phyloP scores from a whole-genome alignment of 441 rosid genomes.

The Populus trichocarpa region DNA sequence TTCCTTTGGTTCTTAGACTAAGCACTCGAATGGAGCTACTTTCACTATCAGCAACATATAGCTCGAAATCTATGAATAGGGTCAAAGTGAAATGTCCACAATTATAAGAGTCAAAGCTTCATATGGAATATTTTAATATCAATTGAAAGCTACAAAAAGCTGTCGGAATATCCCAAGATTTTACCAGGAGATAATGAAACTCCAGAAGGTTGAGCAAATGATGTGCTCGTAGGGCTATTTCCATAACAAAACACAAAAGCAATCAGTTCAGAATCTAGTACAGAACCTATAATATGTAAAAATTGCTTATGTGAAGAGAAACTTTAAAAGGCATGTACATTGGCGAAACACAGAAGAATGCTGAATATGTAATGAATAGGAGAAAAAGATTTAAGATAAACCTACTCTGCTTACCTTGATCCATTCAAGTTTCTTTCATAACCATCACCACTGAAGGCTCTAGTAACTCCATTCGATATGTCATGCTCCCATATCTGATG shows the following conservation, averaged over 20 bases:
- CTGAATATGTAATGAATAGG: background rate
- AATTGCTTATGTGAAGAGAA: background rate
- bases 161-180: conserved; percentile 13
- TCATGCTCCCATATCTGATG: conserved; percentile 97
- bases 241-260: conserved; percentile 17
- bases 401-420: conserved; percentile 47
- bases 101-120: background rate
- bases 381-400: background rate
- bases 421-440: conserved; percentile 94
- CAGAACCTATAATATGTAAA: background rate
- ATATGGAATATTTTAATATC: background rate
- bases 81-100: conserved; percentile 8
- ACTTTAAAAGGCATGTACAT: background rate
- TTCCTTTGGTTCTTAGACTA: conserved; percentile 85
- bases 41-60: conserved; percentile 92
- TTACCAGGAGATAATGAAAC: conserved; percentile 77
- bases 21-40: conserved; percentile 93
- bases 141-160: conserved; percentile 1
- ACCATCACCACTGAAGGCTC: conserved; percentile 91
- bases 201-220: conserved; percentile 98
- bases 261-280: conserved; percentile 5
- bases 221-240: conserved; percentile 67
- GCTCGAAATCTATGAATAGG: conserved; percentile 53
- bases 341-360: conserved; percentile 1
- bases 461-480: conserved; percentile 57